phyloP scores from a whole-genome alignment of 306 rosid genomes.

The Sesbania bispinosa region DNA sequence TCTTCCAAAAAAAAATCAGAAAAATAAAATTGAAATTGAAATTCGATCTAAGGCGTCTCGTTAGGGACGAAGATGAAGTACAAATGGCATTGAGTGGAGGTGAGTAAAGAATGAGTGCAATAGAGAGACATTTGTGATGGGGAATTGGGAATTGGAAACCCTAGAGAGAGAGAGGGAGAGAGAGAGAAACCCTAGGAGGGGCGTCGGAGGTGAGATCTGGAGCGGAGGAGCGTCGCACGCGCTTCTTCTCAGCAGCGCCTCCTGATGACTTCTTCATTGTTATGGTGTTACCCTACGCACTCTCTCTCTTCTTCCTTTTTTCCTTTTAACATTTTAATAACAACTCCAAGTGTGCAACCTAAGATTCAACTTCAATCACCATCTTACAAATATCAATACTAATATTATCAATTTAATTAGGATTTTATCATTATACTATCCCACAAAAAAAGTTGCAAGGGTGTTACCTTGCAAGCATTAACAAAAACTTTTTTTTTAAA shows the following conservation, averaged over 20 bases:
- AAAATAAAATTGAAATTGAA: neutral
- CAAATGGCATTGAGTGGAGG: neutral
- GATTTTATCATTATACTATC: too few species aligned
- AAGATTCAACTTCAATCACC: too few species aligned
- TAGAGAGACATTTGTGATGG: neutral
- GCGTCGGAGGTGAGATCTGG: slow-evolving; percentile 80
- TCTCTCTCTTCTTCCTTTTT: neutral
- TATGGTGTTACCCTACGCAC: neutral
- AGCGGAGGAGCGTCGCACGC: slow-evolving; percentile 75
- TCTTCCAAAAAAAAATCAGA: neutral
- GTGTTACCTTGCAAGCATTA: too few species aligned
- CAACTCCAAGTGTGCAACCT: too few species aligned
- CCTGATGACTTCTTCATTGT: slow-evolving; percentile 86
- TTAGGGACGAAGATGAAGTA: neutral
- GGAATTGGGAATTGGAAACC: slow-evolving; percentile 8
- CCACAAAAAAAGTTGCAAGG: too few species aligned
- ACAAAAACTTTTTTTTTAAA: too few species aligned
- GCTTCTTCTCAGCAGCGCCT: slow-evolving; percentile 89
- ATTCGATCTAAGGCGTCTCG: neutral
- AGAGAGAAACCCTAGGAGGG: slow-evolving; percentile 70
- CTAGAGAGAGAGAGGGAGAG: slow-evolving; percentile 27
- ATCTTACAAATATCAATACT: too few species aligned
- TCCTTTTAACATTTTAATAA: neutral
- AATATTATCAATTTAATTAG: too few species aligned
- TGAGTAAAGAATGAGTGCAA: neutral